Percentiles rank a stretch among this genome's conserved stretches.
These are phyloP conservation scores for Tuber melanosporum DNA, from an alignment of 495 filamentous ascomycete species.

Conservation along the genomic window DNA sequence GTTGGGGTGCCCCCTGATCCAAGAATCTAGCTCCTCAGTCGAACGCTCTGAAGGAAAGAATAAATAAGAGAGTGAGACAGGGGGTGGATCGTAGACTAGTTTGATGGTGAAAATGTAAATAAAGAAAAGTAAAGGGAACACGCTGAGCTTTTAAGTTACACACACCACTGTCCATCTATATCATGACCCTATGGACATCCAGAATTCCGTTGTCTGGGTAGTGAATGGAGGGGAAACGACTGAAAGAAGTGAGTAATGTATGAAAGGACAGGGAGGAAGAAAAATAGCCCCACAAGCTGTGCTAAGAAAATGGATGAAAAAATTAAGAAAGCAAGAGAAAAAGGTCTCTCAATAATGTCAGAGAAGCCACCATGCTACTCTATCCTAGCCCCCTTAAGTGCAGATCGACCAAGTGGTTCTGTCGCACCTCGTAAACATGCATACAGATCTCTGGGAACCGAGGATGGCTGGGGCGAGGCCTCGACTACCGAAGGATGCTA, in stretches of 20 bases:
- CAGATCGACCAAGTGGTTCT: neutral
- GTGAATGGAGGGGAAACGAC: neutral
- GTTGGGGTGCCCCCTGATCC: neutral
- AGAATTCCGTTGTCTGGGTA: neutral
- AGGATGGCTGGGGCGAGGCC: neutral
- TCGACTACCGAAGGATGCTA: conserved; percentile 57
- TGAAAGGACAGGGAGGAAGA: conserved; percentile 43
- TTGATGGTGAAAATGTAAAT: neutral
- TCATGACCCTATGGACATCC: neutral
- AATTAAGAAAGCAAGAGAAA: conserved; percentile 16
- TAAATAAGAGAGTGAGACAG: neutral
- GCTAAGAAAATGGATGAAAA: conserved; percentile 18
- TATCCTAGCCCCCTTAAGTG: conserved; percentile 1
- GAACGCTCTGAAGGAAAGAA: neutral
- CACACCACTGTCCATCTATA: conserved; percentile 1
- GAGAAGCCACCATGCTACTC: conserved; percentile 13
- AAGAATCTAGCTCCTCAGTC: neutral
- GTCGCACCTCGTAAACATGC: neutral
- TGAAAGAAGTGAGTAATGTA: conserved; percentile 4
- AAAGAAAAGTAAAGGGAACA: neutral
- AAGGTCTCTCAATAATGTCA: conserved; percentile 24
- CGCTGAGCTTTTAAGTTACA: conserved; percentile 5
- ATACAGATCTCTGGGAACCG: neutral
- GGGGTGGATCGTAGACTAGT: neutral
- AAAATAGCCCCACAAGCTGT: conserved; percentile 14